A percentile compares a stretch with the other conserved stretches of the same genome.
These are phyloP conservation scores for Fusarium sarcochroum DNA, from an alignment of 2,329 filamentous ascomycete genomes.

Conservation along the genomic window DNA sequence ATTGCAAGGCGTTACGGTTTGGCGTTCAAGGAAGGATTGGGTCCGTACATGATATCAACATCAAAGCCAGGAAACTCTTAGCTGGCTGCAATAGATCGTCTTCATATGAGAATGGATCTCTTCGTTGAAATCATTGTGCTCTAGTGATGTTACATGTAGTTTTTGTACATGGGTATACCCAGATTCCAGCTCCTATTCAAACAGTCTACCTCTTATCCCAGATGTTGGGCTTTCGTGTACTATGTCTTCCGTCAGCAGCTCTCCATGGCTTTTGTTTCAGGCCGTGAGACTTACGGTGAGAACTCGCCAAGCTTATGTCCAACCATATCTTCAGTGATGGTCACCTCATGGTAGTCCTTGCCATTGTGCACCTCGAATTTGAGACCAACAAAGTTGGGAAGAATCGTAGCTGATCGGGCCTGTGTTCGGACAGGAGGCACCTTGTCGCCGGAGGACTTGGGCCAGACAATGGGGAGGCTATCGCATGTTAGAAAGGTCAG, in stretches of 20 bases:
- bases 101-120: constrained; percentile 21
- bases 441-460: constrained; percentile 71
- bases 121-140: constrained; percentile 33
- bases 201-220: constrained; percentile 59
- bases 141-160: constrained; percentile 50
- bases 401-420: constrained; percentile 88
- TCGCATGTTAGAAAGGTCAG: constrained; percentile 46
- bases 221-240: constrained; percentile 71
- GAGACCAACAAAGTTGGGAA: constrained; percentile 92
- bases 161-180: constrained; percentile 49
- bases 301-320: constrained; percentile 96
- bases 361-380: constrained; percentile 94
- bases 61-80: constrained; percentile 24
- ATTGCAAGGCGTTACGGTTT: constrained; percentile 43
- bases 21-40: constrained; percentile 41
- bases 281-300: constrained; percentile 75
- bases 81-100: constrained; percentile 39
- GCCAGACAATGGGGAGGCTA: constrained; percentile 75
- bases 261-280: not conserved
- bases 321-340: constrained; percentile 95
- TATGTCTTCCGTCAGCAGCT: constrained; percentile 46
- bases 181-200: constrained; percentile 35
- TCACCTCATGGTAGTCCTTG: constrained; percentile 85
- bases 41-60: constrained; percentile 35
- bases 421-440: constrained; percentile 85